A percentile compares a stretch with the other conserved stretches of the same genome.
These are phyloP conservation scores for Proliferodiscus dingleyae DNA, from an alignment of 2,329 filamentous ascomycete species.

Conservation along the genomic window DNA sequence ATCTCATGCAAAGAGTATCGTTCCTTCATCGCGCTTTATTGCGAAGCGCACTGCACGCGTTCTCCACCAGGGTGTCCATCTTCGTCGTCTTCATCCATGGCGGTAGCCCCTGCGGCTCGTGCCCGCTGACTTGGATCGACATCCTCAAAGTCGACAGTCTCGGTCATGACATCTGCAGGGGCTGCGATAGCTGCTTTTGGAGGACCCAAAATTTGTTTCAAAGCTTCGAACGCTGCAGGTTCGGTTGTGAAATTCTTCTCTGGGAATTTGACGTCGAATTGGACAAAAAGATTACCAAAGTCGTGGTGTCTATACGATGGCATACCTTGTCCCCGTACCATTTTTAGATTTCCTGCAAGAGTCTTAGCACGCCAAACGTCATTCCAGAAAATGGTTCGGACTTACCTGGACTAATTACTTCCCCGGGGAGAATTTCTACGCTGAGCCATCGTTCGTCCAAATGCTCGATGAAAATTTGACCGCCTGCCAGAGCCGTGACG, in stretches of 20 bases:
- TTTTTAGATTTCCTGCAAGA: conserved; percentile 74
- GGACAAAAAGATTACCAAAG: conserved; percentile 91
- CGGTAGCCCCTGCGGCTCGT: conserved; percentile 61
- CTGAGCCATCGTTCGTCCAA: conserved; percentile 96
- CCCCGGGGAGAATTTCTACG: conserved; percentile 86
- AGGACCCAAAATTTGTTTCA: conserved; percentile 80
- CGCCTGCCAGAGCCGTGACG: conserved; percentile 88
- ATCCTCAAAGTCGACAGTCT: conserved; percentile 82
- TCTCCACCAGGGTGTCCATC: conserved; percentile 67
- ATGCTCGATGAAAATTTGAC: conserved; percentile 88
- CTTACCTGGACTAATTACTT: conserved; percentile 89
- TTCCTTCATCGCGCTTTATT: conserved; percentile 49
- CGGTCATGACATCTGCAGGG: conserved; percentile 82
- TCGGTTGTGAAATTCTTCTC: conserved; percentile 66
- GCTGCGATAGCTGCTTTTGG: conserved; percentile 56
- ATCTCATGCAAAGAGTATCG: conserved; percentile 1
- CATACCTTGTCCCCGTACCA: conserved; percentile 96
- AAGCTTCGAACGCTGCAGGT: conserved; percentile 66
- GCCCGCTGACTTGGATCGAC: conserved; percentile 66
- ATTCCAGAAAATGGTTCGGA: not conserved
- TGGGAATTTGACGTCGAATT: conserved; percentile 97
- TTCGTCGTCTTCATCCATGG: conserved; percentile 72
- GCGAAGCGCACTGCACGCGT: conserved; percentile 81
- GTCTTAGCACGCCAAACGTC: conserved; percentile 13
- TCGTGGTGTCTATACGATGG: conserved; percentile 93